Conservation (phyloP, 2,329 filamentous ascomycete genomes). For the Colletotrichum falcatum region DNA sequence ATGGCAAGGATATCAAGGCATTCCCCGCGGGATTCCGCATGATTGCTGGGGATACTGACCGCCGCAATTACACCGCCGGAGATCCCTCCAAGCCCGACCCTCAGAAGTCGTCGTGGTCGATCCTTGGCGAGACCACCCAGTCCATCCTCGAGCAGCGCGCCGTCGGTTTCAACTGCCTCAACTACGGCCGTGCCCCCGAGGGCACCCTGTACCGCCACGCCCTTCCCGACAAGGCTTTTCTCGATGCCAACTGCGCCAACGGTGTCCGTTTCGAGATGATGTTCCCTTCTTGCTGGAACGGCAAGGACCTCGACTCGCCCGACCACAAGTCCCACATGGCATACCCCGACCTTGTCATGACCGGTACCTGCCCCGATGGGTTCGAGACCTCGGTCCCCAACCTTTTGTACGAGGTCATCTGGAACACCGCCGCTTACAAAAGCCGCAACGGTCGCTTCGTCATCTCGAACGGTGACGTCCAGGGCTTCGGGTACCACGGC, state of each 20-base stretch:
- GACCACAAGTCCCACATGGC: slow-evolving; percentile 77
- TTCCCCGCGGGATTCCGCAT: slow-evolving; percentile 86
- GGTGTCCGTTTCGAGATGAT: slow-evolving; percentile 86
- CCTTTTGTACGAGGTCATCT: slow-evolving; percentile 90
- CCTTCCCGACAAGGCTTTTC: slow-evolving; percentile 81
- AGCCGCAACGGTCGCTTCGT: slow-evolving; percentile 76
- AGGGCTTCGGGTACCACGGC: slow-evolving; percentile 80
- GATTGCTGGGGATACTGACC: slow-evolving; percentile 78
- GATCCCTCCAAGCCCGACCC: slow-evolving; percentile 74
- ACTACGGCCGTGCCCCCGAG: slow-evolving; percentile 78
- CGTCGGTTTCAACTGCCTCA: slow-evolving; percentile 93
- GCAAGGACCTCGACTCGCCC: slow-evolving; percentile 66
- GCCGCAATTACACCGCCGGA: slow-evolving; percentile 77
- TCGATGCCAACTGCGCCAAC: slow-evolving; percentile 85
- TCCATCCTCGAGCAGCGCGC: slow-evolving; percentile 80
- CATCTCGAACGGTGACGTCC: slow-evolving; percentile 81
- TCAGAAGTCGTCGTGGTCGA: slow-evolving; percentile 76
- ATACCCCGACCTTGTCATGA: slow-evolving; percentile 82
- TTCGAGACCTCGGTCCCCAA: slow-evolving; percentile 77
- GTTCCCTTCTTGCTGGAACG: slow-evolving; percentile 93
- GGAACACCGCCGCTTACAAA: slow-evolving; percentile 75
- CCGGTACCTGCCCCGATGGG: slow-evolving; percentile 78
- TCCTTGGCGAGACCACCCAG: slow-evolving; percentile 73
- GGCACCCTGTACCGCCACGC: slow-evolving; percentile 84
- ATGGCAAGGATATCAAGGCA: slow-evolving; percentile 72